Conservation (phyloP, 352 stramenopile species). For the Phytophthora sojae region DNA sequence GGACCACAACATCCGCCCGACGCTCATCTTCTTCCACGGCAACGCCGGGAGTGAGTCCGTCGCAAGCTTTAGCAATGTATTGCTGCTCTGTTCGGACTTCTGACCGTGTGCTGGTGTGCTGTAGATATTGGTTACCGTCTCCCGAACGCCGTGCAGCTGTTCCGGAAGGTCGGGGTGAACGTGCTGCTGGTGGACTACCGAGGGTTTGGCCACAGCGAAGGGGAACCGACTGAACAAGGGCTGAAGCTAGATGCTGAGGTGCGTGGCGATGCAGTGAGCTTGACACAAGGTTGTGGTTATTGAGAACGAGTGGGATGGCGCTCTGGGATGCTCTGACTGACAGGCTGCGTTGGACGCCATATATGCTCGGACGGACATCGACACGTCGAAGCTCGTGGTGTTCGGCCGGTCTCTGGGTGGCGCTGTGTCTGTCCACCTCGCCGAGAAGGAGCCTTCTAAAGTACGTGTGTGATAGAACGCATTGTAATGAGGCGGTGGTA, state of each 20-base stretch:
- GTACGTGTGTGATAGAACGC: conserved; percentile 24
- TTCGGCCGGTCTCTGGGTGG: conserved; percentile 94
- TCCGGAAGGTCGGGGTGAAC: conserved; percentile 88
- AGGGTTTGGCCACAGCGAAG: conserved; percentile 93
- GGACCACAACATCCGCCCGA: conserved; percentile 63
- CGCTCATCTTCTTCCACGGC: conserved; percentile 96
- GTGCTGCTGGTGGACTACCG: conserved; percentile 95
- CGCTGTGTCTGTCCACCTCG: conserved; percentile 92
- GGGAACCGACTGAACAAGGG: conserved; percentile 86
- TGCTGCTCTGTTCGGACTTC: not conserved
- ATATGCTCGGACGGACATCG: conserved; percentile 76
- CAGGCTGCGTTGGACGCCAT: conserved; percentile 86
- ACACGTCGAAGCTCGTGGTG: conserved; percentile 89
- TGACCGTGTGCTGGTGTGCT: not conserved
- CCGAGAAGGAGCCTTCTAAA: conserved; percentile 75
- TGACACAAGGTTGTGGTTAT: not conserved
- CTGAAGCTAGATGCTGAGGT: conserved; percentile 93
- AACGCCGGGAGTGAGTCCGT: conserved; percentile 90
- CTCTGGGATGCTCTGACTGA: not conserved
- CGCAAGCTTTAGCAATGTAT: not conserved
- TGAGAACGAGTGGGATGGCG: not conserved
- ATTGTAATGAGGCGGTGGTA: not conserved
- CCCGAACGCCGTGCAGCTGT: conserved; percentile 93
- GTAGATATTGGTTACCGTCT: conserved; percentile 94
- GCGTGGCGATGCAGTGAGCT: not conserved